Evolutionary conservation across 1,284 basidiomycete genomes (phyloP).

Genomic region (Uromyces viciae-fabae): DNA sequence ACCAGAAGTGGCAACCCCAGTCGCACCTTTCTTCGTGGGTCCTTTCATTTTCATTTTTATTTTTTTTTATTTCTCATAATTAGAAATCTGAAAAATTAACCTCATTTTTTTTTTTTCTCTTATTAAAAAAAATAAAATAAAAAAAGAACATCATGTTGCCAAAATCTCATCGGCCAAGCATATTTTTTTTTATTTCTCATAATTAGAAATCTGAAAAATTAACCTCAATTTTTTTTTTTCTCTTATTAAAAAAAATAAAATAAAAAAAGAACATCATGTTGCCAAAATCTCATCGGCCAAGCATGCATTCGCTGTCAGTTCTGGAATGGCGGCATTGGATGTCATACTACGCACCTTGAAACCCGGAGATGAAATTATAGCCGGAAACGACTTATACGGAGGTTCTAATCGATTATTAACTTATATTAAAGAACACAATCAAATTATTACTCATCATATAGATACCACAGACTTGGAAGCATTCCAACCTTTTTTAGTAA

Average conservation of each 20-base stretch:
- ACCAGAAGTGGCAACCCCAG: constrained; percentile 94
- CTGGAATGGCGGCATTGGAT: constrained; percentile 97
- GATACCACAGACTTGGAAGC: constrained; percentile 76
- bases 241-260: too few relatives aligned
- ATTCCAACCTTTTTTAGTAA: constrained; percentile 65
- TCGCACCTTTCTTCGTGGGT: constrained; percentile 80
- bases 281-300: constrained; percentile 86
- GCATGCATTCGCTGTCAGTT: constrained; percentile 85
- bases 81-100: background rate
- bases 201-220: background rate
- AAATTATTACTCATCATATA: constrained; percentile 85
- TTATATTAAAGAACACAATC: constrained; percentile 80
- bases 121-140: too few relatives aligned
- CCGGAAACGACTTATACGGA: constrained; percentile 93
- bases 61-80: background rate
- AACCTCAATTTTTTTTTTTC: background rate
- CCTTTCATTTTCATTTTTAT: background rate
- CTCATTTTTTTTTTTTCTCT: background rate
- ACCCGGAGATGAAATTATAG: constrained; percentile 89
- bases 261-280: constrained; percentile 74
- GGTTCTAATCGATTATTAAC: constrained; percentile 88
- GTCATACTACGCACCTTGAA: constrained; percentile 89
- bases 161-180: constrained; percentile 84
- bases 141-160: constrained; percentile 82
- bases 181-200: constrained; percentile 62